A percentile compares a stretch with the other conserved stretches of the same genome.
These are phyloP conservation scores for Lithospermum erythrorhizon DNA, from an alignment of 257 asterid genomes.

Conservation along the genomic window DNA sequence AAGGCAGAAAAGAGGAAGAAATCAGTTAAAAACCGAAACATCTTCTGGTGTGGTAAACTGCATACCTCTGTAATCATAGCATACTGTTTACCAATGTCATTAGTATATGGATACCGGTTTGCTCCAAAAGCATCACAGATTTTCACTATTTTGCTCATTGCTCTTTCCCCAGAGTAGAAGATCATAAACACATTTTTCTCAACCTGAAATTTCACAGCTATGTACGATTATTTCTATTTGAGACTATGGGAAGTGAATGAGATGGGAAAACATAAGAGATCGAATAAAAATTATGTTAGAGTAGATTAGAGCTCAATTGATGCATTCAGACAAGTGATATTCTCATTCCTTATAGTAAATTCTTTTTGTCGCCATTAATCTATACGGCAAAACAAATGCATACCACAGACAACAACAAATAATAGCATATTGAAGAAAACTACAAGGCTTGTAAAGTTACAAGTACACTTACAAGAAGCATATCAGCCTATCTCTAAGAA, in stretches of 20 bases:
- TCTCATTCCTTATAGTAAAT: too few species aligned
- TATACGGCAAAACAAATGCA: too few species aligned
- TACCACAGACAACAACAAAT: not conserved
- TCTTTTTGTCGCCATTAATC: too few species aligned
- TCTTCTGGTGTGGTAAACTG: not conserved
- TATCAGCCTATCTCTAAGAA: conserved; percentile 2
- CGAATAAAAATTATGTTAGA: not conserved
- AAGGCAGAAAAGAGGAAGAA: not conserved
- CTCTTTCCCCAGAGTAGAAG: conserved; percentile 59
- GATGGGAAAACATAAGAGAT: conserved; percentile 1
- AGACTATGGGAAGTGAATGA: not conserved
- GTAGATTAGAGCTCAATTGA: not conserved
- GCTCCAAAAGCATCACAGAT: conserved; percentile 66
- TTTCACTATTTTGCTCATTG: conserved; percentile 45
- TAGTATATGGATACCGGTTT: conserved; percentile 48
- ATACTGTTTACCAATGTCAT: conserved; percentile 40
- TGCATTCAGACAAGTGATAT: not conserved
- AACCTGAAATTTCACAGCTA: conserved; percentile 28
- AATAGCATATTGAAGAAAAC: not conserved
- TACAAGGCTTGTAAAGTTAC: not conserved
- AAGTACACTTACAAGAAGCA: not conserved
- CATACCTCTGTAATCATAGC: conserved; percentile 43
- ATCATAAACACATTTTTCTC: conserved; percentile 51
- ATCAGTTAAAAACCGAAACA: not conserved
- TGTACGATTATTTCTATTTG: conserved; percentile 1